phyloP scores from a whole-genome alignment of 2,329 filamentous ascomycete species.

The Hymenoscyphus occultus region DNA sequence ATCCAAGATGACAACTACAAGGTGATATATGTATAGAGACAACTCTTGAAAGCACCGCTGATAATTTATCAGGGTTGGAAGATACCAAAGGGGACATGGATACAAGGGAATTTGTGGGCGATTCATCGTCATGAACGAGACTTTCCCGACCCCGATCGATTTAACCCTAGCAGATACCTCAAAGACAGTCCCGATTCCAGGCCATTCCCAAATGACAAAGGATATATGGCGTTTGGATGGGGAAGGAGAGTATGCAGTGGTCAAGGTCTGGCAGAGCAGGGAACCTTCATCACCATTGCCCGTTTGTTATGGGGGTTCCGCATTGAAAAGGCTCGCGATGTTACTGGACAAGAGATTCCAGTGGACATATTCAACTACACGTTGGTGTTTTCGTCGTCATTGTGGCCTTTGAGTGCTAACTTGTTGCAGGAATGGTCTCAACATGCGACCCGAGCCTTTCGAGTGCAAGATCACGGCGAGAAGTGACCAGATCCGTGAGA shows the following conservation, averaged over 20 bases:
- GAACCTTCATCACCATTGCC: conserved; percentile 22
- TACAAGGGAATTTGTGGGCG: conserved; percentile 32
- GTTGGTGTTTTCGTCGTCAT: conserved; percentile 32
- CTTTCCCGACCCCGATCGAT: conserved; percentile 41
- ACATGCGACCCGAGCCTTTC: conserved; percentile 35
- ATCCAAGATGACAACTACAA: conserved; percentile 54
- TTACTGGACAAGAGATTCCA: conserved; percentile 27
- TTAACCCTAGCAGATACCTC: conserved; percentile 46
- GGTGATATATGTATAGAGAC: conserved; percentile 28
- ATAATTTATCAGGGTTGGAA: conserved; percentile 15
- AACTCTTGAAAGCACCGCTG: conserved; percentile 30
- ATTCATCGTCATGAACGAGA: conserved; percentile 33
- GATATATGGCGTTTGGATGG: conserved; percentile 51
- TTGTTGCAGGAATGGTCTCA: conserved; percentile 21
- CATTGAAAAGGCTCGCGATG: conserved; percentile 19
- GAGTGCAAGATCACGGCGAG: conserved; percentile 34
- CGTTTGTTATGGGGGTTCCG: conserved; percentile 25
- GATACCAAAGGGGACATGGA: conserved; percentile 36
- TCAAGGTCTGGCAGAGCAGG: conserved; percentile 46
- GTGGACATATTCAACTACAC: conserved; percentile 28
- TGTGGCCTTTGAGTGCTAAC: conserved; percentile 4
- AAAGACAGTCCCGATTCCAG: conserved; percentile 36
- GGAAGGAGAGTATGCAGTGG: conserved; percentile 51
- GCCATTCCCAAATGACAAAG: conserved; percentile 56
- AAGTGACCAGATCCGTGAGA: conserved; percentile 25